These are phyloP conservation scores for Ottelia alismoides DNA, from an alignment of 106 monocot genomes.

Conservation along the genomic window DNA sequence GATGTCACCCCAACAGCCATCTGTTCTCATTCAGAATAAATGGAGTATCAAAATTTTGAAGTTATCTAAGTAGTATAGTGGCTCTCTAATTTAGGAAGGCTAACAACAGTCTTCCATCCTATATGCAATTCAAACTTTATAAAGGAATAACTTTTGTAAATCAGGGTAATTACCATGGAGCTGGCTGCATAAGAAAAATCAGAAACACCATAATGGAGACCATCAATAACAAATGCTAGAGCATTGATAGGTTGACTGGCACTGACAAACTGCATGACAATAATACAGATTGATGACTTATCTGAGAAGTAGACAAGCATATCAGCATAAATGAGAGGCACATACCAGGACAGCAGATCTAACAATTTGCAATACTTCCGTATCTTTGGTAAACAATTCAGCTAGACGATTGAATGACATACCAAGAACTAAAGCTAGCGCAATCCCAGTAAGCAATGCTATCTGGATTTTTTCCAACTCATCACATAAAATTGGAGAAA, in stretches of 20 bases:
- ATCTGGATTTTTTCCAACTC: slow-evolving; percentile 26
- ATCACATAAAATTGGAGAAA: no score
- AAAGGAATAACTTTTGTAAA: no score
- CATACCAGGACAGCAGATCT: slow-evolving; percentile 71
- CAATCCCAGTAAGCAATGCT: slow-evolving; percentile 59
- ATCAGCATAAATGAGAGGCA: background rate
- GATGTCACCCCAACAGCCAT: slow-evolving; percentile 68
- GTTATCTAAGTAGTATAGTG: no score
- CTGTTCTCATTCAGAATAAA: slow-evolving; percentile 18
- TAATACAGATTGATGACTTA: background rate
- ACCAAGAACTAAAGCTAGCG: slow-evolving; percentile 44
- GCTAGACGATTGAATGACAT: slow-evolving; percentile 68
- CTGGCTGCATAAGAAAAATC: slow-evolving; percentile 85
- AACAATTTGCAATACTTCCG: slow-evolving; percentile 59
- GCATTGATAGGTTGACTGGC: slow-evolving; percentile 92
- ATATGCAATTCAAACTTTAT: no score
- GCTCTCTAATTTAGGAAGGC: no score
- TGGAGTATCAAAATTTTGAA: background rate
- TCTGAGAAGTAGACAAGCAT: background rate
- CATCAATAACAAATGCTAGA: slow-evolving; percentile 94
- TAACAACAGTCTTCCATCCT: no score
- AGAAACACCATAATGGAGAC: slow-evolving; percentile 97
- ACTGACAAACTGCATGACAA: slow-evolving; percentile 68
- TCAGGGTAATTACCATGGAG: slow-evolving; percentile 54
- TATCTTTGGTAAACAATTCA: slow-evolving; percentile 75